These are phyloP conservation scores for Kodamaea neixiangensis DNA, from an alignment of 805 yeast species.

Conservation along the genomic window DNA sequence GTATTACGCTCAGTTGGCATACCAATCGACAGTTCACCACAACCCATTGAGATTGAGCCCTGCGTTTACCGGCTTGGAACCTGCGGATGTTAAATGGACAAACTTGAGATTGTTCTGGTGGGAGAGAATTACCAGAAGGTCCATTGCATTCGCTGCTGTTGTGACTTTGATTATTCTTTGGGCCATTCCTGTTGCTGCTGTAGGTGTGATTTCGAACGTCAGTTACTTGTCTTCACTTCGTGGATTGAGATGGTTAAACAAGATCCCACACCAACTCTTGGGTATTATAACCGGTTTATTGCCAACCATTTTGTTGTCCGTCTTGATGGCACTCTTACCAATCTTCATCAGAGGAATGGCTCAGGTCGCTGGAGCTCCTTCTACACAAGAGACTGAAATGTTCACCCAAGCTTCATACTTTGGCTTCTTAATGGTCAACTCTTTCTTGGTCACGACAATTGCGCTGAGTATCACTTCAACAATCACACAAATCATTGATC, in stretches of 20 bases:
- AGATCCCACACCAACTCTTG: constrained; percentile 66
- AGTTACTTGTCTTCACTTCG: constrained; percentile 72
- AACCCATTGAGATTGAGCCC: constrained; percentile 65
- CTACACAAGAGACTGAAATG: constrained; percentile 70
- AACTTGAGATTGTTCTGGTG: constrained; percentile 80
- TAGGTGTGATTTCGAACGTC: constrained; percentile 89
- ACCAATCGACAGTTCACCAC: constrained; percentile 63
- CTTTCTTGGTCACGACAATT: constrained; percentile 79
- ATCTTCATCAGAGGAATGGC: constrained; percentile 80
- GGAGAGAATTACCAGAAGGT: constrained; percentile 61
- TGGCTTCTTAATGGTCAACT: constrained; percentile 89
- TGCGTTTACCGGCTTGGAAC: constrained; percentile 61
- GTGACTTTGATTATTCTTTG: constrained; percentile 60
- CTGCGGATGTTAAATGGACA: constrained; percentile 65
- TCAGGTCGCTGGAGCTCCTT: constrained; percentile 66
- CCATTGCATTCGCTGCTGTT: constrained; percentile 55
- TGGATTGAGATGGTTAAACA: constrained; percentile 73
- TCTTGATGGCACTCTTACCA: constrained; percentile 86
- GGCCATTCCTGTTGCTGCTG: constrained; percentile 95
- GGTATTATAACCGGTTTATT: constrained; percentile 88
- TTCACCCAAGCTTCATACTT: constrained; percentile 88
- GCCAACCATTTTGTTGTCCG: constrained; percentile 78
- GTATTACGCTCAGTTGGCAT: constrained; percentile 72
- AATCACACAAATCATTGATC: constrained; percentile 62
- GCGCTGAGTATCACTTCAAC: constrained; percentile 84